These are phyloP conservation scores for Misopates orontium DNA, from an alignment of 257 asterid genomes.

Conservation along the genomic window DNA sequence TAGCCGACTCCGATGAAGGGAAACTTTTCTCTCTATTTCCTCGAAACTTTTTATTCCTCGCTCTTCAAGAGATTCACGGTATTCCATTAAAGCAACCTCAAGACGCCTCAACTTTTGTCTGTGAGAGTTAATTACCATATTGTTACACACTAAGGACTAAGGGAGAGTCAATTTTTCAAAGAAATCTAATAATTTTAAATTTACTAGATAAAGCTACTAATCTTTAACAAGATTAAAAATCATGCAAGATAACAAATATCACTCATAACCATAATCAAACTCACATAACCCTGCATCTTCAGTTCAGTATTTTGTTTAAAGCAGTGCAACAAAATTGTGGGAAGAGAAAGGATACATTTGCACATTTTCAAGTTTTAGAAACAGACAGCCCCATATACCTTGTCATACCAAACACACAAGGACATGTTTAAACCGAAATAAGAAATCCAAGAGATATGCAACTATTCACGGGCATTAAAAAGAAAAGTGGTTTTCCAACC, in stretches of 20 bases:
- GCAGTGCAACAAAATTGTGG: background rate
- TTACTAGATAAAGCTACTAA: too few relatives aligned
- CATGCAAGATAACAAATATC: too few relatives aligned
- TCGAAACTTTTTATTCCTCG: constrained; percentile 57
- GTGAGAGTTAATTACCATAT: constrained; percentile 30
- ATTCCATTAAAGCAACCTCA: constrained; percentile 85
- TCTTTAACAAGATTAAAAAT: too few relatives aligned
- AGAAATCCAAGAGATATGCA: background rate
- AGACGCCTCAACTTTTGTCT: constrained; percentile 89
- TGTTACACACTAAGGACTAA: background rate
- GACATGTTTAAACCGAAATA: background rate
- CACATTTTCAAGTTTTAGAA: too few relatives aligned
- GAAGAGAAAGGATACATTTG: background rate
- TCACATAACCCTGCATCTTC: too few relatives aligned
- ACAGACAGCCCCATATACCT: too few relatives aligned
- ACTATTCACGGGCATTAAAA: too few relatives aligned
- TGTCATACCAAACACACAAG: background rate
- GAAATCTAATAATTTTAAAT: too few relatives aligned
- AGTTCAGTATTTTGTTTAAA: background rate
- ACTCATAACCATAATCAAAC: too few relatives aligned
- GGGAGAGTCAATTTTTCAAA: too few relatives aligned
- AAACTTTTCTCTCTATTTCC: constrained; percentile 81
- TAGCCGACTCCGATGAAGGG: constrained; percentile 58
- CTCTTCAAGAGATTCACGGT: constrained; percentile 92
- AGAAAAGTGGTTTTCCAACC: too few relatives aligned